Evolutionary conservation across 306 rosid species (phyloP), one percentile per base, ranked within the genome.

Genomic region (Acacia confusa): DNA sequence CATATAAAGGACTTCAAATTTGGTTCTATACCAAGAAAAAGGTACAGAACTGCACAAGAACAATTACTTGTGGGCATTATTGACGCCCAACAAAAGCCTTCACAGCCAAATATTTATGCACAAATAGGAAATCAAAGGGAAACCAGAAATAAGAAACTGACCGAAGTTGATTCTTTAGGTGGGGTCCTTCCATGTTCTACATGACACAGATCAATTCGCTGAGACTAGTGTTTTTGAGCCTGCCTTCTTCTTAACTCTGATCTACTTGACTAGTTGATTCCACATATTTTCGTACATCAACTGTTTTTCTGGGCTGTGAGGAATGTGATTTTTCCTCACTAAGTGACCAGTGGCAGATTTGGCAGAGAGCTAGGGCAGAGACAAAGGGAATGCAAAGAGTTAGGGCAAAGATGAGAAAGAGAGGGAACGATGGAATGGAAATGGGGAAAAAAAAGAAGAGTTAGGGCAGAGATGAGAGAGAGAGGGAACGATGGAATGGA

Each of bases 261-360:
- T 72, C 79, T 89, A 78, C n/a, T n/a, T n/a, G n/a, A n/a, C 81
- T 85, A 74, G 57, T 64, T 67, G 86, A 85, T 60, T 84, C 90
- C 7, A 83, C 75, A 71, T 84, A 78, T 43, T 88, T 86, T 57
- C 86, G 86, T 4, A 44, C 67, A 78, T 79, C 79, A 55, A 74
- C 76, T 28, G 76, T 24, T 71, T 82, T 77, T 40, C 78, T 77
- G 6, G 86, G 75, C 64, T 68, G 84, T 13, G 85, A 83, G 2
- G 83, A 79, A 77, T 85, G 82, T 28, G 91, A 79, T 48, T 85
- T 90, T 84, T 79, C 94, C 61, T 73, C 84, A n/a, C n/a, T n/a
- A n/a, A n/a, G n/a, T n/a, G n/a, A n/a, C n/a, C n/a, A n/a, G n/a
- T n/a, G n/a, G n/a, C n/a, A n/a, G n/a, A n/a, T n/a, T n/a, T n/a